These are phyloP conservation scores for Eremomyces bilateralis DNA, from an alignment of 495 filamentous ascomycete species.

Conservation along the genomic window DNA sequence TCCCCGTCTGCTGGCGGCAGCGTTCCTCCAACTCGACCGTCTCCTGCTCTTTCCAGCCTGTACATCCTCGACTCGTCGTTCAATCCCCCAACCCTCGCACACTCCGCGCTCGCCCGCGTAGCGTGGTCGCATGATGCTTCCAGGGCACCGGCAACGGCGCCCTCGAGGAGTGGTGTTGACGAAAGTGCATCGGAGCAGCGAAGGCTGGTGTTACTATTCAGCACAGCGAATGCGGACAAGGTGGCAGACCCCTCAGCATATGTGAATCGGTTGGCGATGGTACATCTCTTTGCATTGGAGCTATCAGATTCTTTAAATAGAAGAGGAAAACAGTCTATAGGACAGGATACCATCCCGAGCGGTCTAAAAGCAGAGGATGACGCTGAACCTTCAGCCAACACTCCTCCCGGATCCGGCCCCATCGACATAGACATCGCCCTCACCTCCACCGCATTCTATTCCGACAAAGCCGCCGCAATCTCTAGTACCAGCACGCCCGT, in stretches of 20 bases:
- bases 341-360: too few relatives aligned
- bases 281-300: constrained; percentile 58
- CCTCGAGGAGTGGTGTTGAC: constrained; percentile 19
- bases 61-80: constrained; percentile 88
- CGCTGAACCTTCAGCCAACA: neutral
- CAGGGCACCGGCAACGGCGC: too few relatives aligned
- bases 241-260: constrained; percentile 63
- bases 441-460: constrained; percentile 63
- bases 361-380: constrained; percentile 3
- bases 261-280: constrained; percentile 65
- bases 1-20: neutral
- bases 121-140: too few relatives aligned
- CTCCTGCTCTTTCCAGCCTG: constrained; percentile 25
- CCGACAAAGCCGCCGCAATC: constrained; percentile 61
- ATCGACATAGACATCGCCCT: constrained; percentile 52
- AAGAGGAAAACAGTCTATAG: too few relatives aligned
- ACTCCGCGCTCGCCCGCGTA: constrained; percentile 54
- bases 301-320: constrained; percentile 25
- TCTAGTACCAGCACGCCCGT: constrained; percentile 22
- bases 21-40: constrained; percentile 10
- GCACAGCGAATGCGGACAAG: constrained; percentile 88
- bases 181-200: constrained; percentile 14
- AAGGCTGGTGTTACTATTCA: constrained; percentile 59
- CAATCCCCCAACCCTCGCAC: constrained; percentile 78
- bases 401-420: neutral